phyloP scores from a whole-genome alignment of 2,329 filamentous ascomycete genomes.

The Elsinoe fawcettii region DNA sequence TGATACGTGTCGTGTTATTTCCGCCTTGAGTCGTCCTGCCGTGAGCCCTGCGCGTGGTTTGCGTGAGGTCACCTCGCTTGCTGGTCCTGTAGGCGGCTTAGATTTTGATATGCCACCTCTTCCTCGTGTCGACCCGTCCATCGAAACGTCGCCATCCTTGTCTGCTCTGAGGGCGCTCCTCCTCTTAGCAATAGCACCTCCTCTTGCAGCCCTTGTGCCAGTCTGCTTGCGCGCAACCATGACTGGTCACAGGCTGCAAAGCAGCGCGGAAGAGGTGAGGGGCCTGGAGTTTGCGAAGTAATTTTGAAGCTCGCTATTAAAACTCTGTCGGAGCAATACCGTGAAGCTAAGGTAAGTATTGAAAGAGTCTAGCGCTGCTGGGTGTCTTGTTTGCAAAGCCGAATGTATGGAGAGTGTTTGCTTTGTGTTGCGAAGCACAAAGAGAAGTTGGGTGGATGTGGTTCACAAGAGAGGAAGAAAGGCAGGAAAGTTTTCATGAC shows the following conservation, averaged over 20 bases:
- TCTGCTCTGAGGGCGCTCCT: slow-evolving; percentile 34
- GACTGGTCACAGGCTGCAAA: neutral
- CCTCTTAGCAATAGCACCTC: slow-evolving; percentile 19
- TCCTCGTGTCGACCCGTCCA: slow-evolving; percentile 41
- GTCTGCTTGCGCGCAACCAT: slow-evolving; percentile 11
- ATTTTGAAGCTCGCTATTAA: neutral
- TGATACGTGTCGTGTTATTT: slow-evolving; percentile 27
- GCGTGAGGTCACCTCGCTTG: slow-evolving; percentile 19
- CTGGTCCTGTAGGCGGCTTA: slow-evolving; percentile 20
- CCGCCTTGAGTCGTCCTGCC: slow-evolving; percentile 23
- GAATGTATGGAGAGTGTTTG: too few relatives aligned
- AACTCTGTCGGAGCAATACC: neutral
- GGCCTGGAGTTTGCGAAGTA: neutral
- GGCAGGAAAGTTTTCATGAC: too few relatives aligned
- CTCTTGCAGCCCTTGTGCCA: slow-evolving; percentile 7
- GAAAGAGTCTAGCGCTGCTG: too few relatives aligned
- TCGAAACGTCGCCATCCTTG: slow-evolving; percentile 55
- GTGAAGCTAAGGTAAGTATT: neutral
- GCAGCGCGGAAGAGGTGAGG: neutral
- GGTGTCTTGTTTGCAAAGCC: too few relatives aligned
- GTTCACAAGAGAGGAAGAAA: too few relatives aligned
- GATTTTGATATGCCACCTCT: slow-evolving; percentile 26
- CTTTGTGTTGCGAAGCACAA: too few relatives aligned
- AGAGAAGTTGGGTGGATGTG: too few relatives aligned
- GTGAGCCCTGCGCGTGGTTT: slow-evolving; percentile 18